Evolutionary conservation across 2,329 filamentous ascomycete genomes (phyloP), one percentile per base, ranked within the genome.

Genomic region (Phaeosphaeriaceae sp.): DNA sequence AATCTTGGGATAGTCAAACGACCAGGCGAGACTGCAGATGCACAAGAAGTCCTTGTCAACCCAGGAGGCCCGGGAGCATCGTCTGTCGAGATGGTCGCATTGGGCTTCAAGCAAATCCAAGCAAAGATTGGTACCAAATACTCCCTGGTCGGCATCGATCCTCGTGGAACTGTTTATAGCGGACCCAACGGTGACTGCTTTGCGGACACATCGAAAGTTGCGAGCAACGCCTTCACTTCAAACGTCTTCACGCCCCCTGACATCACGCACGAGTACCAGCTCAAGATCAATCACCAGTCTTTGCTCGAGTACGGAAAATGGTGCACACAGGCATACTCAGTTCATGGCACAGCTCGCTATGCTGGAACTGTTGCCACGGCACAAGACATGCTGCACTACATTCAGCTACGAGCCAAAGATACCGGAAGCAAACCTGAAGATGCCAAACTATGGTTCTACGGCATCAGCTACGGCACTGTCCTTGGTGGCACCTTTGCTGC

Each of bases 401-500:
- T 51, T 10, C 60, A 67, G 31, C 9, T 54, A 6, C 24, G 52
- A 9, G 62, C 65, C 6, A 48, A 52, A 51, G 47, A 50, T 1
- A 57, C 59, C 15, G 63, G 59, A 20, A 51, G 66, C 40, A 40
- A 57, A 17, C 45, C 48, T 2, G 9, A 36, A 13, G 71, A 77
- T 10, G 53, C 64, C 52, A 65, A 67, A 53, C 56, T 82, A 5
- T 69, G 75, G 44, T 79, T 76, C 62, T 74, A 73, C 54, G 49
- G 69, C 72, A 70, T 79, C 20, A 81, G 78, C 2, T 84, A 83
- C 56, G 82, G 82, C 3, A 80, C 81, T 0, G 63, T 81, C 1
- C 69, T 84, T 0, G 82, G 82, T 3, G 68, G 75, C 0, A 84
- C 81, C 0, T 81, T 83, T 58, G 80, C 82, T 0, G 69, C 77